Base-by-base conservation (phyloP, 306 rosid species). In the Quercus glauca region DNA sequence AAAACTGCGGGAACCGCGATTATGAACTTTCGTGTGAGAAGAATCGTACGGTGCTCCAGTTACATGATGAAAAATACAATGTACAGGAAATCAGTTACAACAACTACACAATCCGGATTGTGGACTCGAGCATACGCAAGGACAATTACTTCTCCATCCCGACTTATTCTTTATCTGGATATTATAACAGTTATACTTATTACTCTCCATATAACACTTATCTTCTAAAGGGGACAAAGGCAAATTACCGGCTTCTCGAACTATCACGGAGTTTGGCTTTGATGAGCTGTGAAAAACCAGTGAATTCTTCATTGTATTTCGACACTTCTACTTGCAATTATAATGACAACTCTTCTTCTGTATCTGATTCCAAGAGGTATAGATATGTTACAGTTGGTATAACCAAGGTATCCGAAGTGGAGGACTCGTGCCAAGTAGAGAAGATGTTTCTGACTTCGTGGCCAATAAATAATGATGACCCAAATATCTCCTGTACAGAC, bases 31-130 rank as follows among this genome's bases (percentile, higher is more conserved):
- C 72, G 1, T 89, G 89, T 17, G 85, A 82, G 12, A 25, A 79
- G n/a, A 74, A 84, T 63, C 4, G 18, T 2, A 56, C 90, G 0
- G 17, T 73, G 21, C 9, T 76, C 2, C 3, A 1, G 19, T 6
- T 77, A 5, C 8, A 2, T 1, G 1, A 26, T 0, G 73, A 25
- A 43, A 78, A 6, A 41, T 88, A 51, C 73, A 17, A 70, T 7
- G 89, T 85, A 8, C 18, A 43, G 70, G 72, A 29, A 23, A 87
- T 87, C 78, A 70, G 74, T 69, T 87, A 87, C 85, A 2, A 28
- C 0, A 78, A 61, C 25, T 78, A 10, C 78, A 85, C 78, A 15
- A 73, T 85, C 73, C 61, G 71, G 12, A 1, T 85, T 0, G 74
- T 57, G 1, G 85, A 85, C 35, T 68, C 77, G 1, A 26, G 3